These are phyloP conservation scores for Solanum piurae DNA, from an alignment of 257 asterid species.

Conservation along the genomic window DNA sequence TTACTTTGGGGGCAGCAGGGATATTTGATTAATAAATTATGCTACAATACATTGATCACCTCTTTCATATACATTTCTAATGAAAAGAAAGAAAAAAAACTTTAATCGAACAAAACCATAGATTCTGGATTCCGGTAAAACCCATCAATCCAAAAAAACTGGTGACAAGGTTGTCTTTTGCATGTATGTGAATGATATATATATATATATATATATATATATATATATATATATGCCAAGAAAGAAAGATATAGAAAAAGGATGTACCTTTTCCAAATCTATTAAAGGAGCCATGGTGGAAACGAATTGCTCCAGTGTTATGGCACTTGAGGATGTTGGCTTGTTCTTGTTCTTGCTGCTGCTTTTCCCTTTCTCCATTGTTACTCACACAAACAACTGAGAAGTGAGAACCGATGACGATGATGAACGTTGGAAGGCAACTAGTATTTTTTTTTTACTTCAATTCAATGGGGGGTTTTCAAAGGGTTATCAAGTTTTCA, in stretches of 20 bases:
- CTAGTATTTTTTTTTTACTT: not conserved
- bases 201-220: not conserved
- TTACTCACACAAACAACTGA: not conserved
- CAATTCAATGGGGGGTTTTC: not conserved
- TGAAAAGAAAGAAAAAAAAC: not conserved
- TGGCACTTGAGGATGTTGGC: slow-evolving; percentile 7
- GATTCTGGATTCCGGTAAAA: not conserved
- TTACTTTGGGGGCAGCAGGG: not conserved
- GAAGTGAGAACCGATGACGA: not conserved
- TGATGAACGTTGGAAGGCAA: not conserved
- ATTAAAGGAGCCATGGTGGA: slow-evolving; percentile 83
- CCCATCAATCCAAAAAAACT: not conserved
- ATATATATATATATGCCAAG: not conserved
- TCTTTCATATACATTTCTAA: not conserved
- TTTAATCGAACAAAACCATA: not conserved
- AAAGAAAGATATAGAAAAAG: not conserved
- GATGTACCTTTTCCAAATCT: slow-evolving; percentile 77
- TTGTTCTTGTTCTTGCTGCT: slow-evolving; percentile 4
- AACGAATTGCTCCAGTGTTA: slow-evolving; percentile 78
- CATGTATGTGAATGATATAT: not conserved
- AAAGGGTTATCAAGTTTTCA: not conserved
- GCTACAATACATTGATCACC: not conserved
- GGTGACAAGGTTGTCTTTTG: not conserved
- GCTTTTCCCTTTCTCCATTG: slow-evolving; percentile 53
- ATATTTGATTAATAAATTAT: not conserved